These are phyloP conservation scores for Vicia faba DNA, from an alignment of 306 rosid genomes.

Conservation along the genomic window DNA sequence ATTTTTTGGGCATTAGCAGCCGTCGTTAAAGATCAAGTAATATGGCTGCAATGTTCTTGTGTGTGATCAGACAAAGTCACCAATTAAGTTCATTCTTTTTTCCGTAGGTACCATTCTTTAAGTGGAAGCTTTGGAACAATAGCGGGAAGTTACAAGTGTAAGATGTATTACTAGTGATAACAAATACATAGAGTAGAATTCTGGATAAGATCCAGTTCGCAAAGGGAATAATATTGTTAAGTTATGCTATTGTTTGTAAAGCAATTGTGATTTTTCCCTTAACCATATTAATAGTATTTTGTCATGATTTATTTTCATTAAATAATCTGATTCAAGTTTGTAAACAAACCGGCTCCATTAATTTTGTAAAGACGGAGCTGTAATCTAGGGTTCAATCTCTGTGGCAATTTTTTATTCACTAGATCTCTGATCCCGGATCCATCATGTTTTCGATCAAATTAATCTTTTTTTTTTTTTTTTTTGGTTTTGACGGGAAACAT, in stretches of 20 bases:
- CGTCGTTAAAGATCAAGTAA: conserved; percentile 16
- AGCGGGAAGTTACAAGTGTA: conserved; percentile 34
- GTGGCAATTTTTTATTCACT: too few relatives aligned
- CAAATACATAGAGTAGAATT: conserved; percentile 26
- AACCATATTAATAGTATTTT: conserved; percentile 21
- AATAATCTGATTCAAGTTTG: conserved; percentile 15
- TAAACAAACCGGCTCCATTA: not conserved
- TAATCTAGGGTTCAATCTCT: too few relatives aligned
- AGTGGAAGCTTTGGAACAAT: conserved; percentile 40
- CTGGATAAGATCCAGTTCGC: conserved; percentile 36
- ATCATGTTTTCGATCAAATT: too few relatives aligned
- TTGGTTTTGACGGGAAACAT: too few relatives aligned
- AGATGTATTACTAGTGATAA: conserved; percentile 39
- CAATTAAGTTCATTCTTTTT: conserved; percentile 46
- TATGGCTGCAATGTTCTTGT: conserved; percentile 19
- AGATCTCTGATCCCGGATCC: too few relatives aligned
- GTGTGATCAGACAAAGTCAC: conserved; percentile 31
- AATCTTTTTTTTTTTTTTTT: too few relatives aligned
- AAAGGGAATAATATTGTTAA: conserved; percentile 31
- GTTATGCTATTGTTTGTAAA: conserved; percentile 39
- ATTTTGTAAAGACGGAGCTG: too few relatives aligned
- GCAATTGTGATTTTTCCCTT: conserved; percentile 34
- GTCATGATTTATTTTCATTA: conserved; percentile 6
- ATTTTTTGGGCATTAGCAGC: conserved; percentile 11
- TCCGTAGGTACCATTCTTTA: conserved; percentile 48